Evolutionary conservation across 2,329 filamentous ascomycete genomes (phyloP).

Genomic region (Trichoderma breve): DNA sequence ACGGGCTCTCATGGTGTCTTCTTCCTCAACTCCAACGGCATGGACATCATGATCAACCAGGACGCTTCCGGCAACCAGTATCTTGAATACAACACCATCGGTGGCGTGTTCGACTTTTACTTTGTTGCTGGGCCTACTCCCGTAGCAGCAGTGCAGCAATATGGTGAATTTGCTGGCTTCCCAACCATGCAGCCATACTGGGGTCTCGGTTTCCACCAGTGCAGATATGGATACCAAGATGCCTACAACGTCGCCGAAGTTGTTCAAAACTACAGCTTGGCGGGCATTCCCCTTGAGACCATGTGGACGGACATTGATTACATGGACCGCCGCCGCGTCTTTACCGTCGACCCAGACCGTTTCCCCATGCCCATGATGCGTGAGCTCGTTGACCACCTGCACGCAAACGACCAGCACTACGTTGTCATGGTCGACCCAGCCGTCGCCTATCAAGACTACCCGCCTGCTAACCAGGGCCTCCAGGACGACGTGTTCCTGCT

Average conservation of each 20-base stretch:
- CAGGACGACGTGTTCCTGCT: conserved; percentile 49
- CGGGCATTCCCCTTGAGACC: conserved; percentile 68
- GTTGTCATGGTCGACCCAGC: conserved; percentile 77
- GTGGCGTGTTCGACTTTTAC: conserved; percentile 75
- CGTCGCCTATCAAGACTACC: conserved; percentile 50
- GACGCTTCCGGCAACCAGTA: conserved; percentile 60
- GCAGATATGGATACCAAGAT: conserved; percentile 77
- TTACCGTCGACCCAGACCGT: conserved; percentile 66
- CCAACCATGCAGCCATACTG: conserved; percentile 81
- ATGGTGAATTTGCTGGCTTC: conserved; percentile 65
- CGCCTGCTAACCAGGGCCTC: conserved; percentile 41
- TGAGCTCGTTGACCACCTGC: conserved; percentile 64
- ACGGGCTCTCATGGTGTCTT: conserved; percentile 69
- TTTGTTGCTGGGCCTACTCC: conserved; percentile 73
- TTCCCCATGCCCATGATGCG: conserved; percentile 63
- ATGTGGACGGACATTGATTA: conserved; percentile 76
- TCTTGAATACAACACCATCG: conserved; percentile 77
- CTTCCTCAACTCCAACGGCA: conserved; percentile 71
- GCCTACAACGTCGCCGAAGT: conserved; percentile 67
- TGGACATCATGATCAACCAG: conserved; percentile 69
- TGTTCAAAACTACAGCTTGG: conserved; percentile 62
- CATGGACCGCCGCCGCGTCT: conserved; percentile 56
- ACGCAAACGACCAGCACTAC: conserved; percentile 65
- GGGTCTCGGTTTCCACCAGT: conserved; percentile 80
- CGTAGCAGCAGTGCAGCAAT: conserved; percentile 66